Evolutionary conservation across 2,329 filamentous ascomycete genomes (phyloP).

Genomic region (Xenoacremonium recifei): DNA sequence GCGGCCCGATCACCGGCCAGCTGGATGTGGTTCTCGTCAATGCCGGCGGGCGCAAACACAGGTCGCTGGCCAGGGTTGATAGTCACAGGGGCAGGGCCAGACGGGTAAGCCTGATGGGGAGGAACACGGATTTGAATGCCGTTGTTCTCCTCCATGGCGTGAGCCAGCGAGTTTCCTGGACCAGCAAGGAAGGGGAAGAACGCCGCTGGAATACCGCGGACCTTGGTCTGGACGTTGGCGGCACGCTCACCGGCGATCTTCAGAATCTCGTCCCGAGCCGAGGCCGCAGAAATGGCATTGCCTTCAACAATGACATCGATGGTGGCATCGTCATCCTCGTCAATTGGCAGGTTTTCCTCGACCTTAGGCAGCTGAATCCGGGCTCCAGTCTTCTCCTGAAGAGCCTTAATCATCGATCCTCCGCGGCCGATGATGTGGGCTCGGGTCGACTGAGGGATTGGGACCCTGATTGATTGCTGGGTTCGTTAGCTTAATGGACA

Average conservation of each 20-base stretch:
- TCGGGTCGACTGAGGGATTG: slow-evolving; percentile 79
- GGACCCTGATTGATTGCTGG: slow-evolving; percentile 63
- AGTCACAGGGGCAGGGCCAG: slow-evolving; percentile 63
- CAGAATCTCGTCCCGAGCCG: slow-evolving; percentile 80
- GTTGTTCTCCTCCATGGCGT: slow-evolving; percentile 71
- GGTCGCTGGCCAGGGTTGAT: slow-evolving; percentile 63
- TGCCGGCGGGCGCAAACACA: slow-evolving; percentile 67
- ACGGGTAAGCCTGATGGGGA: slow-evolving; percentile 73
- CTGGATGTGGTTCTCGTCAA: slow-evolving; percentile 72
- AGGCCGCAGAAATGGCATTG: slow-evolving; percentile 81
- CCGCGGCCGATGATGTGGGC: slow-evolving; percentile 91
- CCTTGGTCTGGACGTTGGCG: slow-evolving; percentile 75
- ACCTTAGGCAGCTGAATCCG: slow-evolving; percentile 85
- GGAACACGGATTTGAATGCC: slow-evolving; percentile 83
- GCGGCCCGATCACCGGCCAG: slow-evolving; percentile 82
- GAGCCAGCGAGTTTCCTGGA: slow-evolving; percentile 65
- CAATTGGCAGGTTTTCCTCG: slow-evolving; percentile 57
- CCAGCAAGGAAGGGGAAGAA: slow-evolving; percentile 96
- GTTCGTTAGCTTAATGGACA: slow-evolving; percentile 19
- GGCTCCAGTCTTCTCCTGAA: slow-evolving; percentile 87
- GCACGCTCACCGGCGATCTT: slow-evolving; percentile 85
- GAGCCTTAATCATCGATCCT: slow-evolving; percentile 83
- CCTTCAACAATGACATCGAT: slow-evolving; percentile 90
- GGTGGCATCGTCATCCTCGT: slow-evolving; percentile 73
- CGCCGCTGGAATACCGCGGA: slow-evolving; percentile 83